Evolutionary conservation across 2,329 filamentous ascomycete species (phyloP).

Genomic region (Zasmidium citrigriseum): DNA sequence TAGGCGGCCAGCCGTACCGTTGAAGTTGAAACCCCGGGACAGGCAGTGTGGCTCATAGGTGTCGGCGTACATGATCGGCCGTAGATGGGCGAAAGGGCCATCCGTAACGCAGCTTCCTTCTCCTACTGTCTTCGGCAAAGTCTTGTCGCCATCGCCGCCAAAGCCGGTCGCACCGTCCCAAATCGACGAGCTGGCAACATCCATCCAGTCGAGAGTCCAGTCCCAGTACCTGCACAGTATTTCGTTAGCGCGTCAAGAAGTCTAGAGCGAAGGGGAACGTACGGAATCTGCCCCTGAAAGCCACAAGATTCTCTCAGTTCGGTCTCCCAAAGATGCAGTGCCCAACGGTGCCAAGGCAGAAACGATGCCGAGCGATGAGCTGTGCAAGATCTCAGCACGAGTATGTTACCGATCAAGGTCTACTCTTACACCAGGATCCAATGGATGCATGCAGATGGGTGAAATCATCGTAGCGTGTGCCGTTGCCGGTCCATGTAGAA

Average conservation of each 20-base stretch:
- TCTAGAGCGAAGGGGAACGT: neutral
- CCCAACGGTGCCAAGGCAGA: slow-evolving; percentile 5
- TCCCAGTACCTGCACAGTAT: slow-evolving; percentile 3
- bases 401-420: neutral
- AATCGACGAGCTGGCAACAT: slow-evolving; percentile 3
- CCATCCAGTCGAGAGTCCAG: slow-evolving; percentile 8
- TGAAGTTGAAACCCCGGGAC: slow-evolving; percentile 1
- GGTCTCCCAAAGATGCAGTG: neutral
- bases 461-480: slow-evolving; percentile 7
- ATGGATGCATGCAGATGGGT: slow-evolving; percentile 4
- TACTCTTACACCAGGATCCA: slow-evolving; percentile 1
- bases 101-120: slow-evolving; percentile 1
- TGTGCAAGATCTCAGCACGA: neutral
- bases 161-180: neutral
- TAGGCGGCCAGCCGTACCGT: neutral
- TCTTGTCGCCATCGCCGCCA: neutral
- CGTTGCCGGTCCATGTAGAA: neutral
- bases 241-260: no score
- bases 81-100: slow-evolving; percentile 3
- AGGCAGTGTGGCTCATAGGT: slow-evolving; percentile 1
- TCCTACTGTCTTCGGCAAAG: neutral
- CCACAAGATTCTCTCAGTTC: neutral
- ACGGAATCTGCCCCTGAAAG: neutral
- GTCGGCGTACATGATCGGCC: slow-evolving; percentile 2
- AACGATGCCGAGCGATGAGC: slow-evolving; percentile 4